Base-by-base conservation (phyloP, 75 land plant species). In the Sequoia sempervirens region DNA sequence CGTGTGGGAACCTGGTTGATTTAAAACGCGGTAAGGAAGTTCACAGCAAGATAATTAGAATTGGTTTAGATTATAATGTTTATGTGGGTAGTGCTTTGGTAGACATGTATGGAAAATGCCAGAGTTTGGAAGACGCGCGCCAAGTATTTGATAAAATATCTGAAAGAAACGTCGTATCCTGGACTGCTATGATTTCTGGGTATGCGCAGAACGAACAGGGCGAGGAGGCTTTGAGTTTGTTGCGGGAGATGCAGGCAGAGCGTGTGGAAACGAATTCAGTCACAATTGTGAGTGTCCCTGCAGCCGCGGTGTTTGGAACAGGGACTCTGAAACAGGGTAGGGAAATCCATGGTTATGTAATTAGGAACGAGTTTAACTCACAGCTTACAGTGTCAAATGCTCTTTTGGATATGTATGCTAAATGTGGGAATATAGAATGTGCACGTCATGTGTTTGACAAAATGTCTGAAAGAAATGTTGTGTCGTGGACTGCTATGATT, bases 401-500 rank as follows among this genome's bases (percentile, higher is more conserved):
- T 28, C 52, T 86, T 40, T 43, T 84, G 28, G 47, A 45, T 78
- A 78, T 86, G 85, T 86, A 86, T 68, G 38, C 40, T 9, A 86
- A 46, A 15, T 70, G 82, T 80, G 37, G 75, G 11, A 61, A 72
- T 5, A 10, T 20, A 12, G 45, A 30, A 11, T 56, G n/a, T 14
- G 87, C 87, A 18, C 5, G 52, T 12, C 12, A 54, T 6, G 15
- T 83, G 81, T 86, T 86, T 64, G 56, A 83, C 15, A 66, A 83
- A 32, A 69, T 83, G 38, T 54, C 66, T 28, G 1, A 32, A 41
- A 28, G 87, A 75, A 81, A 84, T 40, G 80, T 52, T 9, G 50
- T 73, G 5, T 83, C 87, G 11, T 86, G 80, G 68, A 50, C 23
- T 75, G 53, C 41, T 3, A 83, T 86, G 85, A 4, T 86, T 54